Percentiles rank a stretch among this genome's conserved stretches.
phyloP scores from a whole-genome alignment of 345 rosid species.

The Mercurialis annua region DNA sequence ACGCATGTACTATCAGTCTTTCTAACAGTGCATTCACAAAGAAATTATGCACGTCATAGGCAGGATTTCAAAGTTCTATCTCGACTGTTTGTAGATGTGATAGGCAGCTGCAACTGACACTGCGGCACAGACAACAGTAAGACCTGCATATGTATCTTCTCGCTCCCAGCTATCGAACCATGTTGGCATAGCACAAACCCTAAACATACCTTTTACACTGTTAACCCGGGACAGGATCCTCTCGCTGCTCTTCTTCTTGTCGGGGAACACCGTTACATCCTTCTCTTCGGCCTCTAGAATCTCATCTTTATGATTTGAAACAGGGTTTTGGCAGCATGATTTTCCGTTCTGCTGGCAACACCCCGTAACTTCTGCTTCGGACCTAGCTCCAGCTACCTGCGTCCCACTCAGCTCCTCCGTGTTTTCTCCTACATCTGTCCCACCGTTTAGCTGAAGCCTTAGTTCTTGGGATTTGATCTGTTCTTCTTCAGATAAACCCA shows the following conservation, averaged over 20 bases:
- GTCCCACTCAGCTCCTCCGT: slow-evolving; percentile 27
- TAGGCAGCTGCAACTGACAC: slow-evolving; percentile 76
- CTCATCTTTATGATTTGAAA: slow-evolving; percentile 24
- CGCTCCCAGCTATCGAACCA: slow-evolving; percentile 87
- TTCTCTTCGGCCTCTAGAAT: slow-evolving; percentile 19
- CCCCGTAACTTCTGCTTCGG: slow-evolving; percentile 38
- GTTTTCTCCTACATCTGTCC: slow-evolving; percentile 23
- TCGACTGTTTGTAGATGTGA: slow-evolving; percentile 58
- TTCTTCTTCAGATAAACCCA: slow-evolving; percentile 76
- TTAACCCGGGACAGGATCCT: slow-evolving; percentile 31
- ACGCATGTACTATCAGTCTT: background rate
- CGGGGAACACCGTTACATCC: slow-evolving; percentile 30
- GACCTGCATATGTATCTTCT: slow-evolving; percentile 80
- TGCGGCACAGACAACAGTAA: slow-evolving; percentile 72
- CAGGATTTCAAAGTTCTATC: slow-evolving; percentile 21
- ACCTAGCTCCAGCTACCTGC: slow-evolving; percentile 26
- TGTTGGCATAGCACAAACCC: slow-evolving; percentile 53
- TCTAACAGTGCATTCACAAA: background rate
- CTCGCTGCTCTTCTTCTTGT: slow-evolving; percentile 43
- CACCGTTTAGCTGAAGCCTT: slow-evolving; percentile 48
- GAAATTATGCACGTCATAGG: background rate
- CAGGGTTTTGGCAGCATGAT: slow-evolving; percentile 46
- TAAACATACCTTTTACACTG: slow-evolving; percentile 38
- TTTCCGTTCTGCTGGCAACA: slow-evolving; percentile 65
- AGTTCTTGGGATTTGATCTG: slow-evolving; percentile 56